Evolutionary conservation across 2,329 filamentous ascomycete genomes (phyloP).

Genomic region (Xylaria sp.): DNA sequence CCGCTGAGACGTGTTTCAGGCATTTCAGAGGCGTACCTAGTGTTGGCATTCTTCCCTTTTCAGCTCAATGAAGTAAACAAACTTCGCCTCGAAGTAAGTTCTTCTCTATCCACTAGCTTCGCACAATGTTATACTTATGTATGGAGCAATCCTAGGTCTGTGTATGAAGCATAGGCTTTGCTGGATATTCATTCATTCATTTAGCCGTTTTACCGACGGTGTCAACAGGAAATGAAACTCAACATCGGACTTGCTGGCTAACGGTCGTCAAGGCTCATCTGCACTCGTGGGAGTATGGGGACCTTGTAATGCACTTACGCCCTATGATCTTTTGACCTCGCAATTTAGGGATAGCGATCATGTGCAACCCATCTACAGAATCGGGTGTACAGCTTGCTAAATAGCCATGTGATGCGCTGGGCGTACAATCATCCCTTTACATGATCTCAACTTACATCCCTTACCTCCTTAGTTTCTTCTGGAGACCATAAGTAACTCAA

Average conservation of each 20-base stretch:
- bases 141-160: neutral
- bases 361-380: neutral
- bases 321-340: neutral
- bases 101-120: no score
- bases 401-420: neutral
- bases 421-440: neutral
- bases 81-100: neutral
- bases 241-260: no score
- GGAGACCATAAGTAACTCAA: neutral
- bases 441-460: neutral
- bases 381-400: neutral
- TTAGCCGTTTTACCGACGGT: no score
- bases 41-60: neutral
- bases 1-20: conserved; percentile 25
- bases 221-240: no score
- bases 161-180: no score
- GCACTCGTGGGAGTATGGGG: no score
- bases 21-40: neutral
- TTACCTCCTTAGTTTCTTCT: neutral
- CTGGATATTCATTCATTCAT: no score
- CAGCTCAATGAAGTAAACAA: neutral
- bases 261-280: no score
- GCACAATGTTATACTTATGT: no score
- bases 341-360: neutral
- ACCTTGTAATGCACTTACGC: no score